A percentile compares a stretch with the other conserved stretches of the same genome.
Evolutionary conservation across 139 green algal genomes (phyloP).

Genomic region (Eudorina sp.): DNA sequence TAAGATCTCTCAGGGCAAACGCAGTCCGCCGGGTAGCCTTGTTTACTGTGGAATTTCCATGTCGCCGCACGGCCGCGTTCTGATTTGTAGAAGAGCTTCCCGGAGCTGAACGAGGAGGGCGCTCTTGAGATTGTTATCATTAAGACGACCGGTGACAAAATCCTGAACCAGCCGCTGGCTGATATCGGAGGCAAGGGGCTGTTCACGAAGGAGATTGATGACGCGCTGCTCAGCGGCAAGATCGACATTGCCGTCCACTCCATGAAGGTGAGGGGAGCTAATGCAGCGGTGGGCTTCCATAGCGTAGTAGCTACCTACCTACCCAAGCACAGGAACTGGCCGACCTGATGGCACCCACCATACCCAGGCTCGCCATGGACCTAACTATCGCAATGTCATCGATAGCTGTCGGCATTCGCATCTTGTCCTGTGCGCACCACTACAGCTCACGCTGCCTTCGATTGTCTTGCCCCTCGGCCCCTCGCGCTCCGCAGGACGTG

Average conservation of each 20-base stretch:
- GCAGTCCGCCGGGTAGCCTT: neutral
- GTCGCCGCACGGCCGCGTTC: too few species aligned
- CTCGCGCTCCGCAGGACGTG: conserved; percentile 84
- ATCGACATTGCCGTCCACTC: conserved; percentile 99
- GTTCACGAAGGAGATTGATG: conserved; percentile 99
- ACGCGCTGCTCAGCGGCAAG: conserved; percentile 93
- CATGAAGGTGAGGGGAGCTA: conserved; percentile 97
- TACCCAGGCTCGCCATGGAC: too few species aligned
- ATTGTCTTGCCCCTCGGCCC: too few species aligned
- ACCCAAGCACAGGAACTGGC: too few species aligned
- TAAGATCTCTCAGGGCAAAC: too few species aligned
- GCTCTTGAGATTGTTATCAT: conserved; percentile 99
- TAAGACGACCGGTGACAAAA: conserved; percentile 99
- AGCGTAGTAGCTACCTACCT: too few species aligned
- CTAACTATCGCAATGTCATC: too few species aligned
- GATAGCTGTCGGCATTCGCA: too few species aligned
- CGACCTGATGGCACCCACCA: too few species aligned
- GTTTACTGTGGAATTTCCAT: neutral
- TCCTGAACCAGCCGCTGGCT: conserved; percentile 96
- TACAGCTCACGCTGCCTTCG: too few species aligned
- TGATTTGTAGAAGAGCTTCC: conserved; percentile 76
- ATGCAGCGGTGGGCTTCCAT: too few species aligned
- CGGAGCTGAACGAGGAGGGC: conserved; percentile 92
- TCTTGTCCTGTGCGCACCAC: too few species aligned
- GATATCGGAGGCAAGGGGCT: conserved; percentile 99